Base-by-base conservation (phyloP, 768 basidiomycete genomes). In the Leucogyrophana mollusca region DNA sequence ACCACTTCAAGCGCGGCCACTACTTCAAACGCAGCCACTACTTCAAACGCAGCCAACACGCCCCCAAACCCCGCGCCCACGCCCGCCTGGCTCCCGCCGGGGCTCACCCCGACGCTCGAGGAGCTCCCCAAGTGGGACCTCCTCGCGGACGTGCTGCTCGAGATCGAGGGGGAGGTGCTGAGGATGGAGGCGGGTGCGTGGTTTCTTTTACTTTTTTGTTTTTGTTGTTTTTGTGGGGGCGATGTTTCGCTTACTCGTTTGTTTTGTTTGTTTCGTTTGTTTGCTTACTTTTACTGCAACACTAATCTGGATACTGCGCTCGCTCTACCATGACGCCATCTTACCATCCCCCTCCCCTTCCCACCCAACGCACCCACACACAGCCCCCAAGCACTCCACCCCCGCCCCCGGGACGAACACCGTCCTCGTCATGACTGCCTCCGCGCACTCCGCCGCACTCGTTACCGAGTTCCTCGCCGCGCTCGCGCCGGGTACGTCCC, bases 101-200 rank as follows among this genome's bases (percentile, higher is more conserved):
- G 82, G 1, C 82, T 94, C 64, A 82, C 91, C 36, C 90, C 92
- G 0, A 80, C 94, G 0, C 72, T 97, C 18, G 96, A 98, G 66
- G 96, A 98, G 59, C 77, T 90, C 35, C 94, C 94, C 0, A 99
- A 99, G 62, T 98, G 96, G 95, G 77, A 77, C 46, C 62, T 94
- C 7, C 68, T 99, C 10, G 77, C 84, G 0, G 88, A 92, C n/a
- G 78, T 94, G 0, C 63, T 99, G 35, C 76, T 90, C 41, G 96
- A 99, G 67, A 86, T 93, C 2, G 96, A 98, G 64, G 83, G 83
- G 49, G 90, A 94, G 53, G 85, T 89, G 23, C 71, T 88, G 47
- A 72, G 82, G 34, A 77, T 80, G 50, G 79, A 85, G 51, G 71
- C 62, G 33, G 49, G 58, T 23, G 5, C 17, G 16, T 20, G 1